Evolutionary conservation across 306 rosid species (phyloP).

Genomic region (Sicyos baderoa): DNA sequence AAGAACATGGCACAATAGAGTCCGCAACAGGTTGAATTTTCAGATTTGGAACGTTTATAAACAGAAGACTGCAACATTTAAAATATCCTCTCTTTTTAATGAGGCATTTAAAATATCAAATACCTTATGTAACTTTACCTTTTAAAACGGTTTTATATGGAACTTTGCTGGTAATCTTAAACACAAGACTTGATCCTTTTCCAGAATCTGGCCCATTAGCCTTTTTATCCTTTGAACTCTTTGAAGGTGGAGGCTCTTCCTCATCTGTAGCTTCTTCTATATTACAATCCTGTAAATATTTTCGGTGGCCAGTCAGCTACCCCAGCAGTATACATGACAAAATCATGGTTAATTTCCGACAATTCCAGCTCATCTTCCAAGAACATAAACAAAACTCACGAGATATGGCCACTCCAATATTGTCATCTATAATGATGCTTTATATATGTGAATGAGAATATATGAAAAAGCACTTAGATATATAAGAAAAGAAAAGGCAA

Average conservation of each 20-base stretch:
- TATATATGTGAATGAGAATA: background rate
- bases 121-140: constrained; percentile 30
- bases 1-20: constrained; percentile 24
- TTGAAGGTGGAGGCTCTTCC: constrained; percentile 58
- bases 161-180: constrained; percentile 75
- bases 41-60: background rate
- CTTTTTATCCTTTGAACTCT: constrained; percentile 87
- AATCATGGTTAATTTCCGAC: background rate
- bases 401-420: constrained; percentile 8
- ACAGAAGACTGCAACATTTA: background rate
- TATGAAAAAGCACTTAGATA: background rate
- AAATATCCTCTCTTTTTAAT: background rate
- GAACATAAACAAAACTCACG: background rate
- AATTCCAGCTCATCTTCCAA: background rate
- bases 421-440: background rate
- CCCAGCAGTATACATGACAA: background rate
- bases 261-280: constrained; percentile 78
- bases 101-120: constrained; percentile 3
- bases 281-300: constrained; percentile 60
- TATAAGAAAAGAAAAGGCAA: background rate
- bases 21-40: background rate
- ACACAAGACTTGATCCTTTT: constrained; percentile 61
- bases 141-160: constrained; percentile 91
- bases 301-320: constrained; percentile 14
- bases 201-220: constrained; percentile 67